These are phyloP conservation scores for Talaromyces rugulosus DNA, from an alignment of 2,329 filamentous ascomycete species.

Conservation along the genomic window DNA sequence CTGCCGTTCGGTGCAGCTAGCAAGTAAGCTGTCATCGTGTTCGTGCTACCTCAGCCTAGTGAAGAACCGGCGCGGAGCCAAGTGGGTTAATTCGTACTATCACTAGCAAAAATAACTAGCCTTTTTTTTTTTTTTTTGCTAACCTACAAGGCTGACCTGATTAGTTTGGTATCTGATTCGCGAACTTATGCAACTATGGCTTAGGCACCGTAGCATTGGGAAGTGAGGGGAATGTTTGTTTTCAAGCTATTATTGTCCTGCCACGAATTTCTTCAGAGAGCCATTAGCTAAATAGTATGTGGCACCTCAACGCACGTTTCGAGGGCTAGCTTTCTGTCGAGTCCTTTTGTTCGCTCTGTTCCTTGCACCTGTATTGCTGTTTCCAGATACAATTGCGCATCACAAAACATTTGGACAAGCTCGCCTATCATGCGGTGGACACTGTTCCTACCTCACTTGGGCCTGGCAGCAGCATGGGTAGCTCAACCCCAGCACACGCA, in stretches of 20 bases:
- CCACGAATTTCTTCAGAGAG: not conserved
- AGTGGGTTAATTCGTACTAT: not conserved
- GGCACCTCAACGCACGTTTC: not conserved
- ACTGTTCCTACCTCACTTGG: not conserved
- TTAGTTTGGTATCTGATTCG: not conserved
- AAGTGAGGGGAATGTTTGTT: not conserved
- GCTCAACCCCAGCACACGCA: not conserved
- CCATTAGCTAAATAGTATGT: not conserved
- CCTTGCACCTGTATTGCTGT: not conserved
- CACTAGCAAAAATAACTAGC: not conserved
- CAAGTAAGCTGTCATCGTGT: not conserved
- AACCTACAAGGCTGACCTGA: not conserved
- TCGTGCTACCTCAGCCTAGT: not conserved
- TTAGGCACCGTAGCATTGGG: not conserved
- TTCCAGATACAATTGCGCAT: not conserved
- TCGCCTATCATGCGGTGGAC: not conserved
- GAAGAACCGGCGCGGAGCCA: not conserved
- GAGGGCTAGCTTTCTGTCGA: not conserved
- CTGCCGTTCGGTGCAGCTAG: not conserved
- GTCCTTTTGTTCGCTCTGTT: not conserved
- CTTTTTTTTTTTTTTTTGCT: not conserved
- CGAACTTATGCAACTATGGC: not conserved
- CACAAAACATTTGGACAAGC: not conserved
- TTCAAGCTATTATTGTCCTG: not conserved
- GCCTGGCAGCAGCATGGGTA: not conserved